Evolutionary conservation across 129 eudicot species (phyloP), one percentile per base, ranked within the genome.

Genomic region (Ambrosia trifida): DNA sequence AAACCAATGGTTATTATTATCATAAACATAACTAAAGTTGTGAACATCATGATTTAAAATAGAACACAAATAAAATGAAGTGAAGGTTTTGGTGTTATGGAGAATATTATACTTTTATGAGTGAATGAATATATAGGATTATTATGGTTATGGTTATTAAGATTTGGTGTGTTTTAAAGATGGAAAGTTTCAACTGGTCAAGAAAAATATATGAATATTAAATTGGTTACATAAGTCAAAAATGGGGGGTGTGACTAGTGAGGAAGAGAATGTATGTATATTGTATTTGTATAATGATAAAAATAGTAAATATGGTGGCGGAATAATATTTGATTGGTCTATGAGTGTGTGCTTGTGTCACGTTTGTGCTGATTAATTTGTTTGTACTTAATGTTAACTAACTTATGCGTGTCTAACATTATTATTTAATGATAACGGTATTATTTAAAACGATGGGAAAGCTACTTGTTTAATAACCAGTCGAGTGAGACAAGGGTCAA

Each of bases 311-410:
- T 60, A 32, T 10, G 50, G 41, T 46, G 35, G 19, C 54, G 73
- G 80, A 76, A 60, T 51, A 76, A 60, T 51, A 38, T 69, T 61
- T 60, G n/a, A 72, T 72, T 64, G 69, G 78, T 79, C 78, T 33
- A 72, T 16, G 36, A 66, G 46, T 31, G 78, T 79, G 78, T 79
- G 78, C 70, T 66, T 73, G 47, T 62, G 68, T 62, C 68, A 62
- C 47, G 47, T 62, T 35, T 62, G 0, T 69, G 46, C 43, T 41
- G 28, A 19, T 53, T 44, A 40, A 19, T 53, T 44, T 78, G 78
- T 79, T 44, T 78, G 6, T 70, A 43, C 49, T 70, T 20, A 13
- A 51, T 44, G 28, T n/a, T 24, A 72, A 72, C 76, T 14, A 58
- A 72, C 43, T 28, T 30, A 24, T 58, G n/a, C 38, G 31, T 52